A percentile compares a stretch with the other conserved stretches of the same genome.
phyloP scores from a whole-genome alignment of 306 rosid species.

The Lathyrus sativus region DNA sequence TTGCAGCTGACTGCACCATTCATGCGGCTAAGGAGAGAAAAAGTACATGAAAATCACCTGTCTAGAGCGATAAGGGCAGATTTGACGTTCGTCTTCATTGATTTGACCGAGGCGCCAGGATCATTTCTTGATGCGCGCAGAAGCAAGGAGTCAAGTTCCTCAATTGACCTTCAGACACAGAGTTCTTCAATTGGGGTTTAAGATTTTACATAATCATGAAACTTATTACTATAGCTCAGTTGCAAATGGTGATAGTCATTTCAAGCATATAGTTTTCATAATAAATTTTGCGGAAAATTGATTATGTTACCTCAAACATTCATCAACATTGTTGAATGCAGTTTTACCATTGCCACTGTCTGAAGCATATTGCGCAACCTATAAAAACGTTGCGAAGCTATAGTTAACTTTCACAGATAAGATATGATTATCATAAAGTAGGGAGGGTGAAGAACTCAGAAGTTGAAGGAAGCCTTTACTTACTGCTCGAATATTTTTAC shows the following conservation, averaged over 20 bases:
- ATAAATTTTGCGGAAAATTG: not conserved
- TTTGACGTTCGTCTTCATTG: conserved; percentile 68
- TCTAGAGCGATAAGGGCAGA: conserved; percentile 65
- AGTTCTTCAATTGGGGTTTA: conserved; percentile 28
- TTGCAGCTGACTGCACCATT: not conserved
- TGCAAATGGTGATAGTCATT: conserved; percentile 1
- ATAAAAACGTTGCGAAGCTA: conserved; percentile 32
- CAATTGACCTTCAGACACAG: conserved; percentile 66
- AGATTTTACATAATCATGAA: conserved; percentile 26
- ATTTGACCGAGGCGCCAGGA: conserved; percentile 64
- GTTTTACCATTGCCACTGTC: conserved; percentile 73
- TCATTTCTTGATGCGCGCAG: conserved; percentile 89
- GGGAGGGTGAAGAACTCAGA: conserved; percentile 20
- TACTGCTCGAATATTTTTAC: conserved; percentile 81
- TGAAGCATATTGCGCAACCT: conserved; percentile 92
- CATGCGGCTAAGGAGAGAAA: not conserved
- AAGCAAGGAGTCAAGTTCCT: conserved; percentile 81
- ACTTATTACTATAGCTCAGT: conserved; percentile 17
- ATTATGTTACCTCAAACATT: conserved; percentile 73
- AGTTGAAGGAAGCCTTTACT: conserved; percentile 41
- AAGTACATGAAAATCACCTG: conserved; percentile 49
- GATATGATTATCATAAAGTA: not conserved
- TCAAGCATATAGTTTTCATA: not conserved
- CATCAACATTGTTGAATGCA: conserved; percentile 67
- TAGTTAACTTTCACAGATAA: conserved; percentile 28